Percentiles rank a stretch among this genome's conserved stretches.
Conservation (phyloP, 345 rosid species). For the Eucalyptus rudis region DNA sequence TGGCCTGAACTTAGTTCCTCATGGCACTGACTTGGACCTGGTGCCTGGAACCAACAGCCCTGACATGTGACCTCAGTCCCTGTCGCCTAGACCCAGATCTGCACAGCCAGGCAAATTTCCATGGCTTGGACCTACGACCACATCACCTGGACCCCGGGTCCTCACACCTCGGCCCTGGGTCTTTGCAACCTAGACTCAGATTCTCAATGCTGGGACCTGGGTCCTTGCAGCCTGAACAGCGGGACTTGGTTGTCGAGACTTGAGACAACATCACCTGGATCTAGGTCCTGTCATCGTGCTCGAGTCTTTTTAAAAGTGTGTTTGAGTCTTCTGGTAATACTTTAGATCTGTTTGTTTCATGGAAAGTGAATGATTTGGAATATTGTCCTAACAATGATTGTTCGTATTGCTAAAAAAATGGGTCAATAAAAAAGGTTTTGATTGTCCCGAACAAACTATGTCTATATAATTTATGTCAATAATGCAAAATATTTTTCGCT, state of each 20-base stretch:
- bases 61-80: neutral
- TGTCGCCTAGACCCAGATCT: neutral
- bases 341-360: neutral
- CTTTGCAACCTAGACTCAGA: neutral
- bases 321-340: neutral
- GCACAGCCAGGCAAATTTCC: neutral
- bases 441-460: neutral
- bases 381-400: neutral
- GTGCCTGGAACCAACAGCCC: neutral
- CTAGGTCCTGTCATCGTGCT: neutral
- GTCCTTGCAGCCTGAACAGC: neutral
- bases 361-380: neutral
- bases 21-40: neutral
- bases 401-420: neutral
- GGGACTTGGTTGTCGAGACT: neutral
- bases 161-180: neutral
- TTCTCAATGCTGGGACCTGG: neutral
- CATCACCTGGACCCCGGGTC: neutral
- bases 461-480: neutral
- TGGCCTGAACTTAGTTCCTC: neutral
- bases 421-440: neutral
- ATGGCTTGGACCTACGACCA: neutral
- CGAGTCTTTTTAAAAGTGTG: neutral
- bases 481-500: neutral
- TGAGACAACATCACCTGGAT: neutral